Conservation (phyloP, 2,329 filamentous ascomycete genomes). For the Myriangium duriaei region DNA sequence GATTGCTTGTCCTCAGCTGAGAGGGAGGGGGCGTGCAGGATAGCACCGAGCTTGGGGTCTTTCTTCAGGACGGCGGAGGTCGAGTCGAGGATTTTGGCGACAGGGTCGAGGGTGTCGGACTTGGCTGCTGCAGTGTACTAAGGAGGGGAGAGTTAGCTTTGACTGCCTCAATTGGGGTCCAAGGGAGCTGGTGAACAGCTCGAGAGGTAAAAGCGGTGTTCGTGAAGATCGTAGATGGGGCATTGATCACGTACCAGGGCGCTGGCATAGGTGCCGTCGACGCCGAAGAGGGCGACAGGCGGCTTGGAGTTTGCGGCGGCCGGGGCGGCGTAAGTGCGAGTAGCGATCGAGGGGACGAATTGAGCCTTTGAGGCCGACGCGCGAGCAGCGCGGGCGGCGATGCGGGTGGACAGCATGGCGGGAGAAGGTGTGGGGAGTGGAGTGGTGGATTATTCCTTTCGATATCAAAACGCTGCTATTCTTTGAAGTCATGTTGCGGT, state of each 20-base stretch:
- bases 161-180: no score
- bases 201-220: no score
- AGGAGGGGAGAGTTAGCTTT: no score
- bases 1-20: slow-evolving; percentile 65
- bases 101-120: slow-evolving; percentile 70
- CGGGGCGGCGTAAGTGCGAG: slow-evolving; percentile 64
- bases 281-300: slow-evolving; percentile 81
- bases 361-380: slow-evolving; percentile 42
- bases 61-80: slow-evolving; percentile 63
- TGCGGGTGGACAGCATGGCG: slow-evolving; percentile 45
- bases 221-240: no score
- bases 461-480: no score
- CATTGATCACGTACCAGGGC: slow-evolving; percentile 65
- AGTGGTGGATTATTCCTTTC: no score
- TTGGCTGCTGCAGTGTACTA: slow-evolving; percentile 96
- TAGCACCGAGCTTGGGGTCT: slow-evolving; percentile 65
- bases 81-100: slow-evolving; percentile 63
- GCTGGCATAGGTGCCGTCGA: slow-evolving; percentile 97
- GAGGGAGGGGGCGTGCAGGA: slow-evolving; percentile 74
- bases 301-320: slow-evolving; percentile 57
- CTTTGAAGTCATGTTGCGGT: slow-evolving; percentile 8
- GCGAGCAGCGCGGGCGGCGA: slow-evolving; percentile 45
- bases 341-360: slow-evolving; percentile 40
- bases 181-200: no score
- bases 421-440: no score